These are phyloP conservation scores for Glebionis coronaria DNA, from an alignment of 129 eudicot genomes.

Conservation along the genomic window DNA sequence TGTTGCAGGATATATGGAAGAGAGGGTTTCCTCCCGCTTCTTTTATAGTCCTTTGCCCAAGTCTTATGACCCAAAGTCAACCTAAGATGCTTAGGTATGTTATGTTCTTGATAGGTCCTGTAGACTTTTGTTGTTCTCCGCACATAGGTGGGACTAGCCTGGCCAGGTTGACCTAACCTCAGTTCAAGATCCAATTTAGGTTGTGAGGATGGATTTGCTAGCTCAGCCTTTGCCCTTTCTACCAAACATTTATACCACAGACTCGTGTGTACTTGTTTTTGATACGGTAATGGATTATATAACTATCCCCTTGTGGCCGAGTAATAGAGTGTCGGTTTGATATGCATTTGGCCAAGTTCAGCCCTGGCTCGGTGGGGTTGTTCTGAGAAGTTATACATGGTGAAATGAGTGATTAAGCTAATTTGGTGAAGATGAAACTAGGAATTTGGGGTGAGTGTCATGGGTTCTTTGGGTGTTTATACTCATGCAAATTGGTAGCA, in stretches of 20 bases:
- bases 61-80: not conserved
- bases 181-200: not conserved
- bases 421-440: not conserved
- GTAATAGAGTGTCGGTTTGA: not conserved
- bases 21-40: not conserved
- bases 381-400: not conserved
- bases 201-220: not conserved
- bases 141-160: not conserved
- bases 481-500: constrained; percentile 16
- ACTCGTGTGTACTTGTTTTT: not conserved
- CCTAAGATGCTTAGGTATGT: not conserved
- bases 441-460: not conserved
- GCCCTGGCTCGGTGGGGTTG: not conserved
- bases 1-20: too few relatives aligned
- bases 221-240: not conserved
- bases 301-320: not conserved
- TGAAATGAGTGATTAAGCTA: not conserved
- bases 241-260: not conserved
- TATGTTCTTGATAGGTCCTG: not conserved
- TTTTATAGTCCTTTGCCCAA: not conserved
- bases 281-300: not conserved
- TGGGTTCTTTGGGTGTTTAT: not conserved
- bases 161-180: not conserved
- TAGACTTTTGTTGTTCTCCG: not conserved
- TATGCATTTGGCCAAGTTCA: not conserved